These are phyloP conservation scores for Trichoderma atroviride DNA, from an alignment of 2,329 filamentous ascomycete species.

Conservation along the genomic window DNA sequence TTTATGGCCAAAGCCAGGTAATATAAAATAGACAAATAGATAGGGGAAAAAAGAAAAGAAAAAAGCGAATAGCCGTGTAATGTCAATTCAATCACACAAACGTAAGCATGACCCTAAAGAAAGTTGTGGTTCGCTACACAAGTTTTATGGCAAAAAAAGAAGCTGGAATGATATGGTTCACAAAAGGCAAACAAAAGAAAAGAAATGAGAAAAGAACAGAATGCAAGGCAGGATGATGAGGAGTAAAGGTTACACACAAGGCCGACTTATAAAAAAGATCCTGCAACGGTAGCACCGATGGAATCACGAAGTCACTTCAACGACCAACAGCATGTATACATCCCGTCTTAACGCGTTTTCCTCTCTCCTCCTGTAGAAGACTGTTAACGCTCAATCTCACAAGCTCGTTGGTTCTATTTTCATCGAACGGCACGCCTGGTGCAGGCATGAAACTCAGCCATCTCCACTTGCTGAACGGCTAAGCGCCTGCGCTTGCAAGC, in stretches of 20 bases:
- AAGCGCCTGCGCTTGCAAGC: background rate
- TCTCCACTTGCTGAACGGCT: background rate
- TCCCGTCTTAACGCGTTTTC: background rate
- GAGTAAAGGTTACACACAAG: background rate
- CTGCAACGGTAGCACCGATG: background rate
- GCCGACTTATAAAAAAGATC: background rate
- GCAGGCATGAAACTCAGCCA: background rate
- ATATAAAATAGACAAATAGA: background rate
- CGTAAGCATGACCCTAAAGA: background rate
- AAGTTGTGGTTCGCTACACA: background rate
- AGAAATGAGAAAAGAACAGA: background rate
- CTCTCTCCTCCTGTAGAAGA: background rate
- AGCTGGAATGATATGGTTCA: background rate
- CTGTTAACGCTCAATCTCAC: background rate
- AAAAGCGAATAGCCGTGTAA: background rate
- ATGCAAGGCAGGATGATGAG: background rate
- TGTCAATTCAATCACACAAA: background rate
- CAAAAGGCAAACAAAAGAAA: background rate
- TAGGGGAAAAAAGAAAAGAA: background rate
- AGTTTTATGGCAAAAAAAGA: background rate
- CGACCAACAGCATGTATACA: slow-evolving; percentile 1
- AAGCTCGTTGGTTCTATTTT: background rate
- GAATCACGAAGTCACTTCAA: background rate
- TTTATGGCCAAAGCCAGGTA: background rate
- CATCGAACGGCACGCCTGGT: background rate